These are phyloP conservation scores for Beauveria brongniartii DNA, from an alignment of 2,329 filamentous ascomycete species.

Conservation along the genomic window DNA sequence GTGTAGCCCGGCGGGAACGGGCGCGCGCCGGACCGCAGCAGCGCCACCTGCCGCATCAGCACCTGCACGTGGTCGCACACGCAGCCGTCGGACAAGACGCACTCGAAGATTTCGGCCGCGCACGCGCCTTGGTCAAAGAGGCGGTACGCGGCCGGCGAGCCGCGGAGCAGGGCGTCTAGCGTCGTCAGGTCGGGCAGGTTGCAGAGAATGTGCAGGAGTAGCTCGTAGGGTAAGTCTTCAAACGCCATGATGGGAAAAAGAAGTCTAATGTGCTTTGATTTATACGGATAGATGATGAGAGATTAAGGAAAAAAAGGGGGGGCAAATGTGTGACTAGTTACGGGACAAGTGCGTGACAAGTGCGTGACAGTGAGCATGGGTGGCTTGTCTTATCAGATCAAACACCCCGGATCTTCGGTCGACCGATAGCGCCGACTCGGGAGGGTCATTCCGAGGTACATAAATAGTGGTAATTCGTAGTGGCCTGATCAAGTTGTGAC, in stretches of 20 bases:
- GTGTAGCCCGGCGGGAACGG: conserved; percentile 6
- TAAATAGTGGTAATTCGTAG: not conserved
- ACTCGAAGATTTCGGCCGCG: not conserved
- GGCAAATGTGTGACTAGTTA: not conserved
- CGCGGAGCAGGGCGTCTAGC: not conserved
- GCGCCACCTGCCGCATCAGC: conserved; percentile 1
- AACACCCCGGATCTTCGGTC: not conserved
- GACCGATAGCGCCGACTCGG: conserved; percentile 4
- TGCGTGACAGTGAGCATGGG: not conserved
- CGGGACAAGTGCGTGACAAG: not conserved
- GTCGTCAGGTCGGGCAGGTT: not conserved
- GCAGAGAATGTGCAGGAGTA: conserved; percentile 1
- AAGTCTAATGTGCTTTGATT: not conserved
- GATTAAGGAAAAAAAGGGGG: not conserved
- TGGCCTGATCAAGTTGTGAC: not conserved
- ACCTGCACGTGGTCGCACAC: conserved; percentile 2
- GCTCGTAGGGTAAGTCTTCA: conserved; percentile 2
- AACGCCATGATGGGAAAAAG: not conserved
- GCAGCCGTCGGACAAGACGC: not conserved
- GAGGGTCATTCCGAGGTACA: conserved; percentile 11
- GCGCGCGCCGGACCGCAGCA: not conserved
- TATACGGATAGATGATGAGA: not conserved
- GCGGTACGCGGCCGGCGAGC: conserved; percentile 1
- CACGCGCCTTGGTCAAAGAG: not conserved
- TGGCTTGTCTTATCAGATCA: conserved; percentile 5